A percentile compares a stretch with the other conserved stretches of the same genome.
phyloP scores from a whole-genome alignment of 2,329 filamentous ascomycete genomes.

The Parafenestella ontariensis region DNA sequence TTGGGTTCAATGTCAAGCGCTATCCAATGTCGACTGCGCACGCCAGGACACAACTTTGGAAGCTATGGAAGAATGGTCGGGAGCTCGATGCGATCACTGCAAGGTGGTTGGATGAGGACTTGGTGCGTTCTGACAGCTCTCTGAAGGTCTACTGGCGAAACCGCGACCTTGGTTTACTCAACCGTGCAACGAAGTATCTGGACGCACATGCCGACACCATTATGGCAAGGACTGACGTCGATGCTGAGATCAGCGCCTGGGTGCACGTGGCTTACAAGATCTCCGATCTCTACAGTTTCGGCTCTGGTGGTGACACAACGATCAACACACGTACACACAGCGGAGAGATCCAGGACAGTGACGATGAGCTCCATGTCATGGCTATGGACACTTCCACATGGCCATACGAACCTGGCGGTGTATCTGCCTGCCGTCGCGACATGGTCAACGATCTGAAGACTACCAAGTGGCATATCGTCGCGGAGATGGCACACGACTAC shows the following conservation, averaged over 20 bases:
- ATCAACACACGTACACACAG: slow-evolving; percentile 55
- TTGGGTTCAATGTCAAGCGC: slow-evolving; percentile 47
- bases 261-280: slow-evolving; percentile 58
- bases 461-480: slow-evolving; percentile 50
- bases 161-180: slow-evolving; percentile 40
- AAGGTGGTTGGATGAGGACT: slow-evolving; percentile 46
- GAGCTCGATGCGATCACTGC: slow-evolving; percentile 46
- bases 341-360: slow-evolving; percentile 51
- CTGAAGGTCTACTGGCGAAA: slow-evolving; percentile 43
- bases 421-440: slow-evolving; percentile 48
- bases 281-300: slow-evolving; percentile 59
- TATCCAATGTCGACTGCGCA: slow-evolving; percentile 43
- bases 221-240: slow-evolving; percentile 58
- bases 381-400: slow-evolving; percentile 49
- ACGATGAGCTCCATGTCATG: slow-evolving; percentile 45
- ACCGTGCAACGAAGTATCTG: slow-evolving; percentile 42
- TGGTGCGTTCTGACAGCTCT: slow-evolving; percentile 38
- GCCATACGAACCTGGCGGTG: slow-evolving; percentile 50
- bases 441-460: slow-evolving; percentile 49
- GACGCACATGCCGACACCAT: slow-evolving; percentile 54
- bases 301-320: slow-evolving; percentile 58
- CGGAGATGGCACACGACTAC: slow-evolving; percentile 50
- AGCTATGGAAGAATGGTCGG: slow-evolving; percentile 43
- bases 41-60: slow-evolving; percentile 46
- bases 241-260: slow-evolving; percentile 59